Conservation (phyloP, 2,329 filamentous ascomycete genomes). For the Arthroderma sp. region DNA sequence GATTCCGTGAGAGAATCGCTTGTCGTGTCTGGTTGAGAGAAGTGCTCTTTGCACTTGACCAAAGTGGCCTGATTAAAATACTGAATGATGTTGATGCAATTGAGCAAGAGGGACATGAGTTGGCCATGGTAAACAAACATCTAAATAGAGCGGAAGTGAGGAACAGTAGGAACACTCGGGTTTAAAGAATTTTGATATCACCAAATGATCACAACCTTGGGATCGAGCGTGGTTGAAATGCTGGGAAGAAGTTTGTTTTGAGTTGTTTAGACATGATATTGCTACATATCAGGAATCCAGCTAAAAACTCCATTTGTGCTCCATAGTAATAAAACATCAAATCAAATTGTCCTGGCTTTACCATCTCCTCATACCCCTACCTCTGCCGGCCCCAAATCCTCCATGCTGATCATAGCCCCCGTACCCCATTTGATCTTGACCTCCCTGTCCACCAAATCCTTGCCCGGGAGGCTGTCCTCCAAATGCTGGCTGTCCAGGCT, state of each 20-base stretch:
- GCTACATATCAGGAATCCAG: neutral
- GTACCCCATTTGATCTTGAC: slow-evolving; percentile 30
- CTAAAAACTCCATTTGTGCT: neutral
- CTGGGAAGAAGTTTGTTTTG: neutral
- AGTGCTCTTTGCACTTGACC: slow-evolving; percentile 15
- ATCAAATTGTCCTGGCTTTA: slow-evolving; percentile 13
- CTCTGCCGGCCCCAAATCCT: slow-evolving; percentile 24
- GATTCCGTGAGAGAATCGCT: slow-evolving; percentile 11
- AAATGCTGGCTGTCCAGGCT: slow-evolving; percentile 23
- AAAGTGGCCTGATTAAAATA: slow-evolving; percentile 15
- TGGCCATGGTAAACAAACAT: no score
- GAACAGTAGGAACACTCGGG: no score
- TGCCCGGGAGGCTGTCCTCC: slow-evolving; percentile 21
- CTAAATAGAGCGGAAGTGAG: no score
- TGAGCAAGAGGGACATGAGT: slow-evolving; percentile 11
- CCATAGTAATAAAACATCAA: neutral
- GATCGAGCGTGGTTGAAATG: no score
- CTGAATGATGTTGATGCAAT: slow-evolving; percentile 7
- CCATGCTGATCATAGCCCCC: slow-evolving; percentile 29
- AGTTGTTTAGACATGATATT: neutral
- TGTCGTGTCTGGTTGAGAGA: slow-evolving; percentile 17
- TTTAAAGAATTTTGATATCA: no score
- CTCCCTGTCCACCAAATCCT: slow-evolving; percentile 23
- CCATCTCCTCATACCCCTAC: slow-evolving; percentile 23
- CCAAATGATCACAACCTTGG: neutral